These are phyloP conservation scores for Cutaneotrichosporon mucoides DNA, from an alignment of 1,284 basidiomycete genomes.

Conservation along the genomic window DNA sequence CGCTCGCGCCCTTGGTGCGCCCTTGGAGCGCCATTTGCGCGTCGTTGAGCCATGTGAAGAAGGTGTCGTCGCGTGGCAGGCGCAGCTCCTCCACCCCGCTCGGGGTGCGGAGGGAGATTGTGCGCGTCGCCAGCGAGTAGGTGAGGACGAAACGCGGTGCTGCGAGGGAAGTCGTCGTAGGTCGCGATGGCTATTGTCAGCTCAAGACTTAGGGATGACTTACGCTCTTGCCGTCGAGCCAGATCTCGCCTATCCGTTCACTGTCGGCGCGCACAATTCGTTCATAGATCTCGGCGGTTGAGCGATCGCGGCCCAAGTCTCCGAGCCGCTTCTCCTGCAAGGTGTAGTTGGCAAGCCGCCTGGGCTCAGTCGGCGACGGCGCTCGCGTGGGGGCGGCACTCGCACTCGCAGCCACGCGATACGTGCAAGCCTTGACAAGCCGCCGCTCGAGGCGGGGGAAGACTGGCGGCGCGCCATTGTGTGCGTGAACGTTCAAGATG, in stretches of 20 bases:
- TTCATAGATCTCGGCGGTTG: slow-evolving; percentile 49
- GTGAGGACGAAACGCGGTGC: slow-evolving; percentile 41
- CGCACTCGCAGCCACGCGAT: slow-evolving; percentile 29
- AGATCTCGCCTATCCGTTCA: slow-evolving; percentile 49
- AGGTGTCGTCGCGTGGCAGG: slow-evolving; percentile 31
- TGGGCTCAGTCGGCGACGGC: slow-evolving; percentile 5
- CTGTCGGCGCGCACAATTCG: slow-evolving; percentile 34
- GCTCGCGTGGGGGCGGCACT: slow-evolving; percentile 16
- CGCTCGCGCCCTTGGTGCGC: slow-evolving; percentile 4
- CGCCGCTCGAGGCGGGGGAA: slow-evolving; percentile 33
- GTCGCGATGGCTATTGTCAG: slow-evolving; percentile 32
- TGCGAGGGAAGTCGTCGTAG: slow-evolving; percentile 44
- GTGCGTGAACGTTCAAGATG: slow-evolving; percentile 32
- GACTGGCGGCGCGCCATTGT: slow-evolving; percentile 25
- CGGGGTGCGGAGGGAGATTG: slow-evolving; percentile 22
- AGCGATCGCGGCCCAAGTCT: slow-evolving; percentile 18
- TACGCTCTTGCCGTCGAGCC: slow-evolving; percentile 53
- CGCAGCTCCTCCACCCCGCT: slow-evolving; percentile 17
- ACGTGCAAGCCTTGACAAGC: slow-evolving; percentile 38
- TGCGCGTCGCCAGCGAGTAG: slow-evolving; percentile 36
- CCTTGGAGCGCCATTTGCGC: slow-evolving; percentile 25
- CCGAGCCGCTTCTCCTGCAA: slow-evolving; percentile 29
- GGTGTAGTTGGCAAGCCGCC: slow-evolving; percentile 1
- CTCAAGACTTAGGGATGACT: slow-evolving; percentile 7
- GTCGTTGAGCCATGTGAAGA: slow-evolving; percentile 45